Conservation (phyloP, 2,329 filamentous ascomycete genomes). For the Pyrenochaeta sp. region DNA sequence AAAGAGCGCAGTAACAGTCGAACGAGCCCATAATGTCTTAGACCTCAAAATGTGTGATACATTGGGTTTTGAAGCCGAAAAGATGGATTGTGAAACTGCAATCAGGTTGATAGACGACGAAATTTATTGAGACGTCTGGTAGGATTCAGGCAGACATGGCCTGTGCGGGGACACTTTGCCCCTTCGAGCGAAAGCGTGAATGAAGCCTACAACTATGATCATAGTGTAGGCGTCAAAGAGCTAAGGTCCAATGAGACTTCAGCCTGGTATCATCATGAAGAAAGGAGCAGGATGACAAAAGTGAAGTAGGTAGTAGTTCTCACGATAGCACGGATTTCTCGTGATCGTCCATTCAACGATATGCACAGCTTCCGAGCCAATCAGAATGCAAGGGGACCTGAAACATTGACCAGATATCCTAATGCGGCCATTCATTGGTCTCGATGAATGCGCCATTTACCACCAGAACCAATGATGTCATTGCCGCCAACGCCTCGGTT, state of each 20-base stretch:
- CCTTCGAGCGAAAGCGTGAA: not conserved
- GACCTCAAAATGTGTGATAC: not conserved
- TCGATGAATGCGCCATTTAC: constrained; percentile 1
- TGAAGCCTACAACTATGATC: constrained; percentile 2
- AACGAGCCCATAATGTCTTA: constrained; percentile 17
- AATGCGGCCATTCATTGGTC: not conserved
- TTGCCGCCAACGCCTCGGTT: constrained; percentile 3
- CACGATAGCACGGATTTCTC: no score
- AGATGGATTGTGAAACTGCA: not conserved
- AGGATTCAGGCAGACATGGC: constrained; percentile 5
- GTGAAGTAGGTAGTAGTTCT: not conserved
- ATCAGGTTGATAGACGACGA: not conserved
- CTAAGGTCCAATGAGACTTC: no score
- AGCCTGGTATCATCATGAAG: no score
- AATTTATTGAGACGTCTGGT: not conserved
- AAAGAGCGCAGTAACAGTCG: constrained; percentile 31
- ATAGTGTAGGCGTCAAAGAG: constrained; percentile 3
- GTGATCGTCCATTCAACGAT: no score
- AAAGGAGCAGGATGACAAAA: no score
- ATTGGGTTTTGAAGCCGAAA: no score
- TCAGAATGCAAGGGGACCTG: not conserved
- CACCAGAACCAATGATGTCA: constrained; percentile 12
- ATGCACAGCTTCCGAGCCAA: not conserved
- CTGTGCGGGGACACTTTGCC: constrained; percentile 1
- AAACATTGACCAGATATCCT: not conserved